phyloP scores from a whole-genome alignment of 2,329 filamentous ascomycete species.

The Canariomyces notabilis region DNA sequence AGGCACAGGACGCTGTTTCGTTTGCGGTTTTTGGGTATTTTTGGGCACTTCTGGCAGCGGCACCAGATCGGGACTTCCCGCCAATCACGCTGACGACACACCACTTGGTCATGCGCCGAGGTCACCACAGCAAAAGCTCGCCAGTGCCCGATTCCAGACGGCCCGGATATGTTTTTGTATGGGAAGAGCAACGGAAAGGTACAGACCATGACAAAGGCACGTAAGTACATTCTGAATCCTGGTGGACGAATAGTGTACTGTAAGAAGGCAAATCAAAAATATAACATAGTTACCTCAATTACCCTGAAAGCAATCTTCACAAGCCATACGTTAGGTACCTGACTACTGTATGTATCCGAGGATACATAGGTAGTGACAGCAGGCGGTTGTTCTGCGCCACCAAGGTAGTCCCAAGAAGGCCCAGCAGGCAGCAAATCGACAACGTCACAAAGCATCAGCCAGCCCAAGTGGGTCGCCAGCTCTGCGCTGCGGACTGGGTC shows the following conservation, averaged over 20 bases:
- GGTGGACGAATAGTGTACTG: too few species aligned
- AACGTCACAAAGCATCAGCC: slow-evolving; percentile 27
- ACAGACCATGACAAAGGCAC: not conserved
- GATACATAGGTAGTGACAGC: too few species aligned
- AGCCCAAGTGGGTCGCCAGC: slow-evolving; percentile 16
- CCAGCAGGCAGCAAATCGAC: slow-evolving; percentile 28
- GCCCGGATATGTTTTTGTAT: too few species aligned
- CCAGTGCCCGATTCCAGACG: not conserved
- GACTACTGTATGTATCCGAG: too few species aligned
- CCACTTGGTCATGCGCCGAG: not conserved
- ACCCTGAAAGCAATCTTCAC: too few species aligned
- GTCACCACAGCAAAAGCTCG: not conserved
- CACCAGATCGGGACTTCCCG: not conserved
- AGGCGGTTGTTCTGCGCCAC: too few species aligned
- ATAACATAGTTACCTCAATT: too few species aligned
- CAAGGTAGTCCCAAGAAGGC: slow-evolving; percentile 1
- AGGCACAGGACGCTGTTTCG: not conserved
- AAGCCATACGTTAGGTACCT: too few species aligned
- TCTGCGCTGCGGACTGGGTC: slow-evolving; percentile 5
- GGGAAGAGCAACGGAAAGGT: not conserved
- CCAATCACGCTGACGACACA: slow-evolving; percentile 1
- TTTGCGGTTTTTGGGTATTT: slow-evolving; percentile 10
- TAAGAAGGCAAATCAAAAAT: too few species aligned
- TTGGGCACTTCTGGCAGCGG: slow-evolving; percentile 5
- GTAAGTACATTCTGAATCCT: not conserved